Evolutionary conservation across 148 eudicot species (phyloP).

Genomic region (Amaranthus cruentus): DNA sequence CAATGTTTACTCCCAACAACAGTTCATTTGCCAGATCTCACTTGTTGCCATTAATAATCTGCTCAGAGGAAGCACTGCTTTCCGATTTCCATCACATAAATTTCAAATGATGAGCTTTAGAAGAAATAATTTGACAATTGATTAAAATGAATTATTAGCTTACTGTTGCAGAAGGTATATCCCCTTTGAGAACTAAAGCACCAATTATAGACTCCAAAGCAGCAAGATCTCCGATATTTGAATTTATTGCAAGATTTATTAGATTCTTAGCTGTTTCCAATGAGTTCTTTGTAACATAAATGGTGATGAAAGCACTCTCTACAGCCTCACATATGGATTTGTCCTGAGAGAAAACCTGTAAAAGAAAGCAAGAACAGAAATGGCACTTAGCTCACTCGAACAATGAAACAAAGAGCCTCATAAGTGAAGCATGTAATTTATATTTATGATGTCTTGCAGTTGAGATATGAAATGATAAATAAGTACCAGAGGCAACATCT

Average conservation of each 20-base stretch:
- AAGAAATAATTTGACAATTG: not conserved
- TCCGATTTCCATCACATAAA: not conserved
- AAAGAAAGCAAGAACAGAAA: conserved; percentile 16
- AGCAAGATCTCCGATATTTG: conserved; percentile 96
- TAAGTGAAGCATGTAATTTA: not conserved
- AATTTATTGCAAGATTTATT: conserved; percentile 62
- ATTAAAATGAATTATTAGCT: conserved; percentile 4
- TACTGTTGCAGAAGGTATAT: conserved; percentile 74
- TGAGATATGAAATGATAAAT: conserved; percentile 12
- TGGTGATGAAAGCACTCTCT: conserved; percentile 86
- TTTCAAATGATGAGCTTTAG: not conserved
- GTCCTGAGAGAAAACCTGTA: conserved; percentile 91
- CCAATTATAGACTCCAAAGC: conserved; percentile 77
- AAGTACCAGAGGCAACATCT: conserved; percentile 93
- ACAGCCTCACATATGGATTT: conserved; percentile 90
- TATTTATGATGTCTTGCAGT: not conserved
- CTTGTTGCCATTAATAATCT: not conserved
- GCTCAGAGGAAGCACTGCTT: not conserved
- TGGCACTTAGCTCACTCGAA: not conserved
- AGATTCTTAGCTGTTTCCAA: conserved; percentile 88
- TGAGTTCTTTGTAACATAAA: conserved; percentile 71
- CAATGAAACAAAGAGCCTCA: not conserved
- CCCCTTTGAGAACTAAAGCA: conserved; percentile 80
- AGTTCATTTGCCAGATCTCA: not conserved
- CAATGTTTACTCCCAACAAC: not conserved